Evolutionary conservation across 2,329 filamentous ascomycete species (phyloP).

Genomic region (Fusarium sp.): DNA sequence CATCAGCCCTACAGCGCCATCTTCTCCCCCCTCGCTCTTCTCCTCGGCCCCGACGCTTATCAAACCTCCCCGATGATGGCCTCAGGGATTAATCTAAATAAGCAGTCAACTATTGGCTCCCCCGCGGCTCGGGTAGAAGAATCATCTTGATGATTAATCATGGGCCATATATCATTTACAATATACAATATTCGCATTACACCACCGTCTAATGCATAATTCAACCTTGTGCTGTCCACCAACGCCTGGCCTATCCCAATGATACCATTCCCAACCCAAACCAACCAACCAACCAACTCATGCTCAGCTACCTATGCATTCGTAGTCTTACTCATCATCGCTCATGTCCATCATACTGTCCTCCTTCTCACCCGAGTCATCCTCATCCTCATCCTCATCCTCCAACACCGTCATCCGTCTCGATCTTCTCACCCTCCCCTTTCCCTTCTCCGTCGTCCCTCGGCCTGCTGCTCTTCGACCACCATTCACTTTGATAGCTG

Average conservation of each 20-base stretch:
- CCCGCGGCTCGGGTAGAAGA: slow-evolving; percentile 23
- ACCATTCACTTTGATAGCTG: slow-evolving; percentile 53
- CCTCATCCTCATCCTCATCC: slow-evolving; percentile 49
- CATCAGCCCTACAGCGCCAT: slow-evolving; percentile 9
- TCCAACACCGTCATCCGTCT: slow-evolving; percentile 49
- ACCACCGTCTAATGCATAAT: slow-evolving; percentile 5
- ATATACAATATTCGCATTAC: neutral
- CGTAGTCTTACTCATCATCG: slow-evolving; percentile 58
- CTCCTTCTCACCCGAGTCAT: slow-evolving; percentile 53
- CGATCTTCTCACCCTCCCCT: slow-evolving; percentile 55
- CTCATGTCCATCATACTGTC: slow-evolving; percentile 67
- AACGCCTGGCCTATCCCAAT: slow-evolving; percentile 36
- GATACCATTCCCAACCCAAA: slow-evolving; percentile 16
- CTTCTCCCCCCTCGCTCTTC: slow-evolving; percentile 9
- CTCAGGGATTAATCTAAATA: slow-evolving; percentile 32
- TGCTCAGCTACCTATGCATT: neutral
- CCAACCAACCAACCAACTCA: no score
- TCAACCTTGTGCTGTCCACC: slow-evolving; percentile 11
- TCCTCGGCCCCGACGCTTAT: slow-evolving; percentile 8
- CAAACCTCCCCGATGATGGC: slow-evolving; percentile 6
- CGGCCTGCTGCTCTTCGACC: slow-evolving; percentile 39
- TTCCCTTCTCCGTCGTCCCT: slow-evolving; percentile 56
- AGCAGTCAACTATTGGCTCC: slow-evolving; percentile 37
- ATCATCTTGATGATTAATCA: neutral
- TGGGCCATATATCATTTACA: neutral